Percentiles rank a stretch among this genome's conserved stretches.
phyloP scores from a whole-genome alignment of 202 grass and related monocot species.

The Cymbopogon flexuosus region DNA sequence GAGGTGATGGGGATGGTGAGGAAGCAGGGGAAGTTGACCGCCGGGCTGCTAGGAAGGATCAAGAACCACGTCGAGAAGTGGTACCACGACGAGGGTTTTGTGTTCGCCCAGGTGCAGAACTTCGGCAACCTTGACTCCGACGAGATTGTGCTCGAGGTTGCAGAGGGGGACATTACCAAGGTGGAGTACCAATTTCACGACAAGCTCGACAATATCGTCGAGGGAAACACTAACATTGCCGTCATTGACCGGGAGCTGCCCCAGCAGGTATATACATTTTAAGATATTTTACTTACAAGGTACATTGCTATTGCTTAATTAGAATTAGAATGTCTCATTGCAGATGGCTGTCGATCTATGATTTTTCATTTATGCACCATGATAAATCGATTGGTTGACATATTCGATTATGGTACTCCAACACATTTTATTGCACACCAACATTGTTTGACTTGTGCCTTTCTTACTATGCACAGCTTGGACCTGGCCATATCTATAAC shows the following conservation, averaged over 20 bases:
- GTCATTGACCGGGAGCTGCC: conserved; percentile 80
- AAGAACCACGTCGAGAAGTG: conserved; percentile 77
- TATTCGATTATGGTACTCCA: neutral
- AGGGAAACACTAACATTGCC: conserved; percentile 72
- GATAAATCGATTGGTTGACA: neutral
- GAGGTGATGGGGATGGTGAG: conserved; percentile 70
- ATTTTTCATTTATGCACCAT: neutral
- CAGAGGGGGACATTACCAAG: conserved; percentile 83
- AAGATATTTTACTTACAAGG: neutral
- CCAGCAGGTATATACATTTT: conserved; percentile 45
- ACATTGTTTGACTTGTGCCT: conserved; percentile 16
- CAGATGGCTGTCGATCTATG: neutral
- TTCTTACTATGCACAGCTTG: conserved; percentile 45
- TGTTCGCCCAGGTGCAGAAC: conserved; percentile 74
- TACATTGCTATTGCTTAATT: neutral
- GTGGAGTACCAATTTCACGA: conserved; percentile 83
- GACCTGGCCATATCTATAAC: conserved; percentile 72
- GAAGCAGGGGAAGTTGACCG: conserved; percentile 56
- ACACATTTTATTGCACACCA: neutral
- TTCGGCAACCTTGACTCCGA: conserved; percentile 71
- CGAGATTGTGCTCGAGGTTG: conserved; percentile 78
- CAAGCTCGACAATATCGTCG: conserved; percentile 65
- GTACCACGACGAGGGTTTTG: conserved; percentile 92
- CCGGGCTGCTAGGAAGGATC: conserved; percentile 73
- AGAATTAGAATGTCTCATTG: neutral